phyloP scores from a whole-genome alignment of 1,284 basidiomycete species.

The Tremellales sp. region DNA sequence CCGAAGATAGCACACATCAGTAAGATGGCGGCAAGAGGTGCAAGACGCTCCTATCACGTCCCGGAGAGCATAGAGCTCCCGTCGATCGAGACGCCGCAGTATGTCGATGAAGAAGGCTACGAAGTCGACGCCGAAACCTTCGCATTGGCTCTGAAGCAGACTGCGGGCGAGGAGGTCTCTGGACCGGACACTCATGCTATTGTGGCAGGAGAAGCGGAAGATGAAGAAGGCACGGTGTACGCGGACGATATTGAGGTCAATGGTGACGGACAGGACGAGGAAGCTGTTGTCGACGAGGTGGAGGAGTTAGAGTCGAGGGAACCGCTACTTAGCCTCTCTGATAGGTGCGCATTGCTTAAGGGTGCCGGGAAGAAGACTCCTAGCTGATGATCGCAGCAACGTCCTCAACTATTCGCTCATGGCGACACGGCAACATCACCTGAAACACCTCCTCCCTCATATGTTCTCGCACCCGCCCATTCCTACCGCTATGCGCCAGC shows the following conservation, averaged over 20 bases:
- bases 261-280: constrained; percentile 3
- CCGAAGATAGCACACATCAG: too few relatives aligned
- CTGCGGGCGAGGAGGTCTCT: not conserved
- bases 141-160: not conserved
- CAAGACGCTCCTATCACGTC: not conserved
- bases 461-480: constrained; percentile 42
- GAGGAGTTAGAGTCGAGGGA: constrained; percentile 8
- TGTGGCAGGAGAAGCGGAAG: constrained; percentile 12
- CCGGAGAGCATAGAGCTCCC: constrained; percentile 23
- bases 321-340: constrained; percentile 29
- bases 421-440: constrained; percentile 37
- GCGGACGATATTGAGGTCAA: too few relatives aligned
- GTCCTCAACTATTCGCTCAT: constrained; percentile 36
- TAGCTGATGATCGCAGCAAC: constrained; percentile 21
- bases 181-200: constrained; percentile 5
- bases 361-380: not conserved
- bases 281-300: constrained; percentile 4
- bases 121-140: constrained; percentile 29
- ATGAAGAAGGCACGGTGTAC: constrained; percentile 11
- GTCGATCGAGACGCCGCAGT: constrained; percentile 25
- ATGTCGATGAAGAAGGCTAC: constrained; percentile 28
- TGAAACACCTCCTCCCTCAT: constrained; percentile 38
- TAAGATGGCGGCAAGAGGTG: not conserved
- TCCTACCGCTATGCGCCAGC: constrained; percentile 34
- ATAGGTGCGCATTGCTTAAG: constrained; percentile 26